Conservation (phyloP, 441 rosid genomes). For the Populus hybrid region DNA sequence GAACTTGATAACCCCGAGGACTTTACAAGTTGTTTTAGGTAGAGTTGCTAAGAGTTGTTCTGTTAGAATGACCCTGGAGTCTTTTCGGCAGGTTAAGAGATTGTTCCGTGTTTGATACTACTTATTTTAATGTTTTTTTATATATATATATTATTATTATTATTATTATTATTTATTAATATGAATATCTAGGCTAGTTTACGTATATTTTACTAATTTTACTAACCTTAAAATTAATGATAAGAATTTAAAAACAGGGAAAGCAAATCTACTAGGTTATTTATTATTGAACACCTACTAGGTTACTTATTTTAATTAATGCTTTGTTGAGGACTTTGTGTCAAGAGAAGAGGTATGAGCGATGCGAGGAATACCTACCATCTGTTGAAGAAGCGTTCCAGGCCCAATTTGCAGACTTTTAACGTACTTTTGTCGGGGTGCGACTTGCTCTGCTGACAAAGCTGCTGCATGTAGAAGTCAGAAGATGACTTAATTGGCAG, state of each 20-base stretch:
- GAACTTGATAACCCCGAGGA: constrained; percentile 55
- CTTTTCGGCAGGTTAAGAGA: constrained; percentile 63
- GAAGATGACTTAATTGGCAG: not conserved
- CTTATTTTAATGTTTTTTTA: constrained; percentile 63
- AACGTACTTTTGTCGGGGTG: constrained; percentile 83
- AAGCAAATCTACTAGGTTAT: no score
- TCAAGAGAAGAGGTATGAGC: constrained; percentile 76
- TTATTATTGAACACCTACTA: no score
- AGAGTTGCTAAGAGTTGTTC: constrained; percentile 79
- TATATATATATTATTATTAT: no score
- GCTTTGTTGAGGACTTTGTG: constrained; percentile 77
- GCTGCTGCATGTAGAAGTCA: not conserved
- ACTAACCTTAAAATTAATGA: no score
- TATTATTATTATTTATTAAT: no score
- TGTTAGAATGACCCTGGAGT: constrained; percentile 62
- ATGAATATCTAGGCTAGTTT: no score
- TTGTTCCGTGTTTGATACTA: constrained; percentile 50
- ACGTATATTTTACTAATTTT: no score
- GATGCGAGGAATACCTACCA: constrained; percentile 91
- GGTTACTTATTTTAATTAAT: constrained; percentile 57
- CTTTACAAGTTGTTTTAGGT: constrained; percentile 76
- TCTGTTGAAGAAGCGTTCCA: constrained; percentile 52
- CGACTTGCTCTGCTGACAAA: constrained; percentile 12
- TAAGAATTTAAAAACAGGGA: no score
- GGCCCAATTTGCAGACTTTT: constrained; percentile 67